These are phyloP conservation scores for Talaromyces rugulosus DNA, from an alignment of 2,329 filamentous ascomycete species.

Conservation along the genomic window DNA sequence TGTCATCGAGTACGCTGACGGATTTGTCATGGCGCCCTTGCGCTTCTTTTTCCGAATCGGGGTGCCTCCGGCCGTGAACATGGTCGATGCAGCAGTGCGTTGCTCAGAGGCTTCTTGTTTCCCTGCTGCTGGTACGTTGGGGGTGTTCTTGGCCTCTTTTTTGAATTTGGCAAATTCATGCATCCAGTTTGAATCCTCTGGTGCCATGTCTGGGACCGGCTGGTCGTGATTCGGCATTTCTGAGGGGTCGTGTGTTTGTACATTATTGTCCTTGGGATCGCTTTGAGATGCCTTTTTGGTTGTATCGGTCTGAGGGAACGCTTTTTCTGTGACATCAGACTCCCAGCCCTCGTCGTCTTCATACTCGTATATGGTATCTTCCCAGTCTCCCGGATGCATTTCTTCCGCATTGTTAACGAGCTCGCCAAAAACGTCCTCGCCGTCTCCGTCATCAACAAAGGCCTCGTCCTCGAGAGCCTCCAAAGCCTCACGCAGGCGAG, in stretches of 20 bases:
- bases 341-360: conserved; percentile 85
- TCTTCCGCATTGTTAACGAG: conserved; percentile 65
- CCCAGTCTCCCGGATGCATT: conserved; percentile 75
- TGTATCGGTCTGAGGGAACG: conserved; percentile 41
- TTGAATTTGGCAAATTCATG: conserved; percentile 94
- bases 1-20: conserved; percentile 86
- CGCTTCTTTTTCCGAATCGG: conserved; percentile 76
- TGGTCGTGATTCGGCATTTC: conserved; percentile 35
- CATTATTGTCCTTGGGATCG: conserved; percentile 38
- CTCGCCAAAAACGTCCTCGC: conserved; percentile 77
- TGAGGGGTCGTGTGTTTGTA: conserved; percentile 21
- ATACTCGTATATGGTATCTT: conserved; percentile 51
- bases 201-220: conserved; percentile 43
- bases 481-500: conserved; percentile 79
- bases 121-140: conserved; percentile 1
- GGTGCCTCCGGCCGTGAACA: conserved; percentile 61
- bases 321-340: conserved; percentile 85
- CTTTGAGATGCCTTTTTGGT: conserved; percentile 31
- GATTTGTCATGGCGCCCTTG: conserved; percentile 86
- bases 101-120: conserved; percentile 30
- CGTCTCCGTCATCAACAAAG: conserved; percentile 75
- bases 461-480: conserved; percentile 94
- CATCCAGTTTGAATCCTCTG: conserved; percentile 79
- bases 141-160: conserved; percentile 56
- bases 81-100: conserved; percentile 40